A percentile compares a stretch with the other conserved stretches of the same genome.
Evolutionary conservation across 2,329 filamentous ascomycete genomes (phyloP).

Genomic region (Penicillium sp.): DNA sequence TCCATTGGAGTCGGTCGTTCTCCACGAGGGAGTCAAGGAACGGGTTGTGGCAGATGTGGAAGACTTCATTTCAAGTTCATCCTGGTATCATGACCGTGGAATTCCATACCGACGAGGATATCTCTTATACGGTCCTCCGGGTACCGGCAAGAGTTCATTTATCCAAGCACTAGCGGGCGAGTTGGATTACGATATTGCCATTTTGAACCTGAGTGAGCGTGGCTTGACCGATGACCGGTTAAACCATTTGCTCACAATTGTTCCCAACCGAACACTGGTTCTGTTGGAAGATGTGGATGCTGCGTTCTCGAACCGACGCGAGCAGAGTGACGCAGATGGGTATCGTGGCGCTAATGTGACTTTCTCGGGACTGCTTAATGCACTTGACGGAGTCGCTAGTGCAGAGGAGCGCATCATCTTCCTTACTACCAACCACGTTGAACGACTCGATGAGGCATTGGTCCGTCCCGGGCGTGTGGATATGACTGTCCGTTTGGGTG

Average conservation of each 20-base stretch:
- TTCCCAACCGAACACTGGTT: slow-evolving; percentile 78
- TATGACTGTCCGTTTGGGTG: slow-evolving; percentile 85
- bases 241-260: slow-evolving; percentile 79
- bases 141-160: slow-evolving; percentile 92
- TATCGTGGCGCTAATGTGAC: slow-evolving; percentile 88
- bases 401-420: slow-evolving; percentile 93
- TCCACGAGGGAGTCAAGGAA: slow-evolving; percentile 82
- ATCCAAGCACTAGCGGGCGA: slow-evolving; percentile 94
- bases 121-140: slow-evolving; percentile 82
- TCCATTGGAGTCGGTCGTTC: slow-evolving; percentile 81
- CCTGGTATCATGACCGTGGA: slow-evolving; percentile 92
- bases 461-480: slow-evolving; percentile 91
- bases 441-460: slow-evolving; percentile 82
- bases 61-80: slow-evolving; percentile 74
- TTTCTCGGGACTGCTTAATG: slow-evolving; percentile 85
- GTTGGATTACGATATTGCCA: slow-evolving; percentile 86
- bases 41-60: slow-evolving; percentile 75
- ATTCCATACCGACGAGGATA: slow-evolving; percentile 92
- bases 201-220: slow-evolving; percentile 84
- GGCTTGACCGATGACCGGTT: slow-evolving; percentile 88
- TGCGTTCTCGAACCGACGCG: slow-evolving; percentile 76
- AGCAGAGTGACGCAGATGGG: slow-evolving; percentile 72
- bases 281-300: slow-evolving; percentile 89
- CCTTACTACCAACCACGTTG: slow-evolving; percentile 90
- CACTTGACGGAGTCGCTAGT: slow-evolving; percentile 86